A percentile compares a stretch with the other conserved stretches of the same genome.
phyloP scores from a whole-genome alignment of 441 rosid species.

The Aleurites moluccanus region DNA sequence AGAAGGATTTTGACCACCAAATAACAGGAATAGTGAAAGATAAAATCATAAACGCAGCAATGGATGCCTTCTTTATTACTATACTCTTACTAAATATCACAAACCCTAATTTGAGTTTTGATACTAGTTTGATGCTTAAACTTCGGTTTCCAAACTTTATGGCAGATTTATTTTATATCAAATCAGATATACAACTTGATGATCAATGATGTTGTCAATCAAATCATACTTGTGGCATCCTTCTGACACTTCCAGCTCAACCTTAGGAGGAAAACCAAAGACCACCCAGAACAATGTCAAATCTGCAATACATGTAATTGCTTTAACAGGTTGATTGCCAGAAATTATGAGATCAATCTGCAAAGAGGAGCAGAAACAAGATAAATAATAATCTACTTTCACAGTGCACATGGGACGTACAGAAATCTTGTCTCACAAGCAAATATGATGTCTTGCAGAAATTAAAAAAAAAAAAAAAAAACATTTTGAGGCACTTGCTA shows the following conservation, averaged over 20 bases:
- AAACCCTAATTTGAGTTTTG: background rate
- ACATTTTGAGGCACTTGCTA: constrained; percentile 15
- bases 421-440: background rate
- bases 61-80: background rate
- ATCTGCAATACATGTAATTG: constrained; percentile 53
- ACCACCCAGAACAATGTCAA: constrained; percentile 71
- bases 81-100: background rate
- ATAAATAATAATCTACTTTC: constrained; percentile 17
- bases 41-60: background rate
- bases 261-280: constrained; percentile 56
- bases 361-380: constrained; percentile 25
- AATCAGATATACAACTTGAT: background rate
- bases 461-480: constrained; percentile 16
- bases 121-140: background rate
- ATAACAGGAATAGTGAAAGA: background rate
- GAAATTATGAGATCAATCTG: constrained; percentile 92
- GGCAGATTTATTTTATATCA: background rate
- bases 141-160: background rate
- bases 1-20: background rate
- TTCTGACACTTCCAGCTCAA: constrained; percentile 54
- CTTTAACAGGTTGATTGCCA: constrained; percentile 79
- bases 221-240: constrained; percentile 52
- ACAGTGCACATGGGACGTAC: background rate
- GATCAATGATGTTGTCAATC: background rate
- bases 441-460: background rate